These are phyloP conservation scores for Gnaphalium uliginosum DNA, from an alignment of 129 eudicot genomes.

Conservation along the genomic window DNA sequence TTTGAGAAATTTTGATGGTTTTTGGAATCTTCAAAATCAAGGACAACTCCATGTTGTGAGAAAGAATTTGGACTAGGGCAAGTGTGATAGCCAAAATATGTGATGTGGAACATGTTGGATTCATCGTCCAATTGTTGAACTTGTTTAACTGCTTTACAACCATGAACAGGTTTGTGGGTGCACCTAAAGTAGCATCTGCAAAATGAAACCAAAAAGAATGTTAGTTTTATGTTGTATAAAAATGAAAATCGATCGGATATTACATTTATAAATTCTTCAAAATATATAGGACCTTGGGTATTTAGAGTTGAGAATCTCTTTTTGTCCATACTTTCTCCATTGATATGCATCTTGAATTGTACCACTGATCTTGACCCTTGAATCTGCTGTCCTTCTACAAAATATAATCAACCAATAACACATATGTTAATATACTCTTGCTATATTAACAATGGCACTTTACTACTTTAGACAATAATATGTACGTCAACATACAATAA, in stretches of 20 bases:
- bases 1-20: conserved; percentile 14
- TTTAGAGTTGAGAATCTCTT: conserved; percentile 49
- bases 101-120: conserved; percentile 43
- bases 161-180: conserved; percentile 58
- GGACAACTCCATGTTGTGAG: conserved; percentile 26
- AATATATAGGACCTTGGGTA: conserved; percentile 68
- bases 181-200: conserved; percentile 72
- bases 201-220: neutral
- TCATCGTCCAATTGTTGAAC: conserved; percentile 52
- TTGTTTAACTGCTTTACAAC: conserved; percentile 64
- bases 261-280: too few species aligned
- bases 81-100: conserved; percentile 59
- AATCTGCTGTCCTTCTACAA: conserved; percentile 44
- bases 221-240: too few species aligned
- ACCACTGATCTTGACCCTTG: conserved; percentile 24
- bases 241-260: too few species aligned
- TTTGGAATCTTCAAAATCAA: conserved; percentile 30
- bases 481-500: too few species aligned
- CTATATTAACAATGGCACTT: neutral
- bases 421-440: neutral
- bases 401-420: neutral
- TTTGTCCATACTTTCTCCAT: conserved; percentile 82
- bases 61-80: conserved; percentile 35
- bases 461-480: conserved; percentile 1
- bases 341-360: conserved; percentile 50